A percentile compares a stretch with the other conserved stretches of the same genome.
Evolutionary conservation across 1,284 basidiomycete genomes (phyloP).

Genomic region (Ganoderma boninense): DNA sequence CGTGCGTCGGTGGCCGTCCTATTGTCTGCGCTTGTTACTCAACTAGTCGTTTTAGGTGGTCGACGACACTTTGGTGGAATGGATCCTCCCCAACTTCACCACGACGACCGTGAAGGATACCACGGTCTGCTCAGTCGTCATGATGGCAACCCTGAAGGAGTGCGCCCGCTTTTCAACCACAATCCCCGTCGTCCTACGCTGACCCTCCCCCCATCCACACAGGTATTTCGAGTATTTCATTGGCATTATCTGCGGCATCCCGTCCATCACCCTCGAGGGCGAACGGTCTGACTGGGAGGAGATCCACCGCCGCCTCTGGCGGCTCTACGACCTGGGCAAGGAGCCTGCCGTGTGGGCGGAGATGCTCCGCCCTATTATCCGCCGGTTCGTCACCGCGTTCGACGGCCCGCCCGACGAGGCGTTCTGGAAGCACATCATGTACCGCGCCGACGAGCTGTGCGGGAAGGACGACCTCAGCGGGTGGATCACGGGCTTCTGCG

Average conservation of each 20-base stretch:
- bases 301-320: slow-evolving; percentile 44
- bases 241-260: slow-evolving; percentile 52
- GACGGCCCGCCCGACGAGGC: slow-evolving; percentile 41
- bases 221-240: slow-evolving; percentile 48
- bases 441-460: slow-evolving; percentile 27
- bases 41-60: slow-evolving; percentile 33
- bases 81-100: slow-evolving; percentile 56
- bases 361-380: slow-evolving; percentile 48
- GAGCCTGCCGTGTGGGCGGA: slow-evolving; percentile 44
- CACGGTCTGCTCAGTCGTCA: slow-evolving; percentile 48
- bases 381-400: slow-evolving; percentile 47
- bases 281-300: slow-evolving; percentile 47
- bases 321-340: slow-evolving; percentile 45
- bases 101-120: slow-evolving; percentile 55
- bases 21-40: neutral
- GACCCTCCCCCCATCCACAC: neutral
- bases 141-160: slow-evolving; percentile 54
- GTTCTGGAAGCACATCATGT: slow-evolving; percentile 47
- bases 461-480: slow-evolving; percentile 40
- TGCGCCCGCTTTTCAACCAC: neutral
- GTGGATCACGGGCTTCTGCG: slow-evolving; percentile 52
- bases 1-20: neutral
- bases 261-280: slow-evolving; percentile 55
- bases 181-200: neutral
- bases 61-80: slow-evolving; percentile 47